phyloP scores from a whole-genome alignment of 345 rosid species.

The Arabis alpina region DNA sequence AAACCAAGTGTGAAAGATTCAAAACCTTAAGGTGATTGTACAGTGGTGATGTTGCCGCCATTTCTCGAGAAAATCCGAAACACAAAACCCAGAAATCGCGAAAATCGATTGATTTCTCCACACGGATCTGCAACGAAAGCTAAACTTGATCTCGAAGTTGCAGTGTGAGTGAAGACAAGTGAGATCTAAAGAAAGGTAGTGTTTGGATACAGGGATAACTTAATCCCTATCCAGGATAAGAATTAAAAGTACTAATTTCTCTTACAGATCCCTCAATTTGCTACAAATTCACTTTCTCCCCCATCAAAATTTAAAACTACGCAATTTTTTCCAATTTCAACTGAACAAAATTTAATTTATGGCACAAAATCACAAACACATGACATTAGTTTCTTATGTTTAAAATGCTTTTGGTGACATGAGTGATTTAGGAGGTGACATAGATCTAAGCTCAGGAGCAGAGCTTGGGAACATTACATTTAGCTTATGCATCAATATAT shows the following conservation, averaged over 20 bases:
- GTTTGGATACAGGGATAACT: constrained; percentile 28
- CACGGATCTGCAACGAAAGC: constrained; percentile 23
- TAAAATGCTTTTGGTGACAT: constrained; percentile 41
- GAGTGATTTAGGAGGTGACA: constrained; percentile 76
- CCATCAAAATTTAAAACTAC: background rate
- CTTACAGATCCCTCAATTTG: background rate
- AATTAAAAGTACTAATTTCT: background rate
- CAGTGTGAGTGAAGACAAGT: constrained; percentile 31
- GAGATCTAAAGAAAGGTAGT: constrained; percentile 22
- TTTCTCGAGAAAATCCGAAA: constrained; percentile 11
- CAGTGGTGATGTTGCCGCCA: constrained; percentile 61
- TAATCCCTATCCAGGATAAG: constrained; percentile 20
- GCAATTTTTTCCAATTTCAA: background rate
- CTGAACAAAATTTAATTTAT: background rate
- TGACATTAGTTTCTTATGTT: background rate
- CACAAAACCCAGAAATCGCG: background rate
- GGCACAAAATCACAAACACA: constrained; percentile 19
- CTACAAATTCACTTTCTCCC: background rate
- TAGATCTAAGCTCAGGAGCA: constrained; percentile 89
- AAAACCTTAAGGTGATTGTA: constrained; percentile 74
- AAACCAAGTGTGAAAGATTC: background rate
- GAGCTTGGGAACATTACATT: constrained; percentile 88
- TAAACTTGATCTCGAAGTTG: constrained; percentile 34
- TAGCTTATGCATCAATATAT: constrained; percentile 92
- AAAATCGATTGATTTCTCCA: background rate